Conservation (phyloP, 2,329 filamentous ascomycete species). For the Pseudopyricularia javanii region DNA sequence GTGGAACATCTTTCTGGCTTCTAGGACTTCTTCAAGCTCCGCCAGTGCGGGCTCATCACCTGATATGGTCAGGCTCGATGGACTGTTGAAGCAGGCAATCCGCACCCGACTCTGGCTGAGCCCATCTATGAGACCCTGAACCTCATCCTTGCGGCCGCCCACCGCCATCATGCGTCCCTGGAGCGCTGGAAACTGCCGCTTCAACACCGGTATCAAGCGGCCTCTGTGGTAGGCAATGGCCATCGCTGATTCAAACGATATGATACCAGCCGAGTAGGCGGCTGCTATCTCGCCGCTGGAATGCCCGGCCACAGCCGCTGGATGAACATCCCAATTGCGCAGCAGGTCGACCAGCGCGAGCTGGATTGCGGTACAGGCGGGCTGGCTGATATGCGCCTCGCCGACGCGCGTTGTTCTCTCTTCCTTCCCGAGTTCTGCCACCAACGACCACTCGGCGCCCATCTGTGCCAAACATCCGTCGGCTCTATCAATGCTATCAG, state of each 20-base stretch:
- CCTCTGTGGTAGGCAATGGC: conserved; percentile 37
- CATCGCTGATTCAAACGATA: conserved; percentile 31
- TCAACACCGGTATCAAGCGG: conserved; percentile 28
- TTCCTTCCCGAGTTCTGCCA: conserved; percentile 20
- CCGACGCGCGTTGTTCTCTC: conserved; percentile 21
- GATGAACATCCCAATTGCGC: conserved; percentile 20
- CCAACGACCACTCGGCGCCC: conserved; percentile 22
- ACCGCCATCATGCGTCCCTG: conserved; percentile 44
- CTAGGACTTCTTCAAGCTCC: neutral
- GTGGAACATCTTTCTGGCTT: neutral
- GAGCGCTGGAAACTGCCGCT: conserved; percentile 23
- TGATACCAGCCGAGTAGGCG: conserved; percentile 31
- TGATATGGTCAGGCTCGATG: conserved; percentile 28
- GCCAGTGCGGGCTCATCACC: conserved; percentile 15
- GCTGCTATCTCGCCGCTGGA: conserved; percentile 30
- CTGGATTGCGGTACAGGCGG: conserved; percentile 25
- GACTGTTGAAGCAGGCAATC: conserved; percentile 1
- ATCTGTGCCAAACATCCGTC: conserved; percentile 17
- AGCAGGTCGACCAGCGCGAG: conserved; percentile 23
- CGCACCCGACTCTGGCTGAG: conserved; percentile 19
- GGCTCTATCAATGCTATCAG: conserved; percentile 19
- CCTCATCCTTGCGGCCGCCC: conserved; percentile 29
- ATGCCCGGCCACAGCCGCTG: conserved; percentile 24
- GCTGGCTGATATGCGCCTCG: conserved; percentile 25
- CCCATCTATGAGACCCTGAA: conserved; percentile 22